phyloP scores from a whole-genome alignment of 2,329 filamentous ascomycete genomes.

The Penicillium thymicola region DNA sequence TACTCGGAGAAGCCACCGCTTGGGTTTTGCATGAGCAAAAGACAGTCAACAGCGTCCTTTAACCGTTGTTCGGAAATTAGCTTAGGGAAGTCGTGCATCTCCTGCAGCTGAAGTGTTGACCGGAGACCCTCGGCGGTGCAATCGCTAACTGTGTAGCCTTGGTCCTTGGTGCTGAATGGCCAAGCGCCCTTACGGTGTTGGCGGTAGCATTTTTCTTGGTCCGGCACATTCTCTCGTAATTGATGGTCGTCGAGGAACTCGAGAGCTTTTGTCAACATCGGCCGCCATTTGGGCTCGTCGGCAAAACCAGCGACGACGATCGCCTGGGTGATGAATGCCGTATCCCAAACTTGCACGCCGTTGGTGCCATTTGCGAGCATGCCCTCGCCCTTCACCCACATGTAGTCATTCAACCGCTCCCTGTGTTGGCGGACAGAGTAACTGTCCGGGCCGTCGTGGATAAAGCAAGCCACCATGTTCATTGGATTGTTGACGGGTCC shows the following conservation, averaged over 20 bases:
- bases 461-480: slow-evolving; percentile 84
- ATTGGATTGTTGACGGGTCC: slow-evolving; percentile 88
- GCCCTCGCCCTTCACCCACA: slow-evolving; percentile 90
- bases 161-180: slow-evolving; percentile 89
- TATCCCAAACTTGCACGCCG: slow-evolving; percentile 98
- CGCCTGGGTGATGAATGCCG: slow-evolving; percentile 81
- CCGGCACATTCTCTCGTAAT: slow-evolving; percentile 74
- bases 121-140: slow-evolving; percentile 91
- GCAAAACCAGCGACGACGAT: slow-evolving; percentile 75
- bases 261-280: slow-evolving; percentile 79
- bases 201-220: slow-evolving; percentile 79
- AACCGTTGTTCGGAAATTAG: slow-evolving; percentile 74
- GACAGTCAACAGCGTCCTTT: slow-evolving; percentile 82
- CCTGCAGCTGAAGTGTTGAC: slow-evolving; percentile 78
- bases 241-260: slow-evolving; percentile 88
- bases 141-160: slow-evolving; percentile 94
- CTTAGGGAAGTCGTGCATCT: slow-evolving; percentile 68
- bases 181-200: slow-evolving; percentile 90
- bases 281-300: slow-evolving; percentile 70
- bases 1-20: slow-evolving; percentile 88
- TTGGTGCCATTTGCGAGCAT: slow-evolving; percentile 97
- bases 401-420: slow-evolving; percentile 76
- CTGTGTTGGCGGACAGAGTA: slow-evolving; percentile 70
- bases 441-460: slow-evolving; percentile 74
- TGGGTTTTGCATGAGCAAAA: slow-evolving; percentile 85